Conservation (phyloP, 371 early-diverging fungal genomes). For the Chytridiales sp. region DNA sequence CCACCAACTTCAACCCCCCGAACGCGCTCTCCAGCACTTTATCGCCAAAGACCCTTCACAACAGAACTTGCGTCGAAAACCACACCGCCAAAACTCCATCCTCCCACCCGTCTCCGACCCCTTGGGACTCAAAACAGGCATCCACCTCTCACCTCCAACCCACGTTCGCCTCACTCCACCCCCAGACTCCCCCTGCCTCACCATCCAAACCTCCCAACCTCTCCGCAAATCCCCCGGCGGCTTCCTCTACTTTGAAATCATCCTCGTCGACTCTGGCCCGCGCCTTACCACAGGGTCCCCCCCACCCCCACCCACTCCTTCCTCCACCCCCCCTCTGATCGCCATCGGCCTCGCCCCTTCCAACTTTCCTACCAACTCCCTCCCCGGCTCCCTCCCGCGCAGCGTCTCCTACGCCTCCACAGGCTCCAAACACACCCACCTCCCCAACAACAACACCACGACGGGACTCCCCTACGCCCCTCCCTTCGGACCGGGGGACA, state of each 20-base stretch:
- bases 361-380: neutral
- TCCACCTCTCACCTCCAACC: neutral
- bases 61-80: no score
- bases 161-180: slow-evolving; percentile 3
- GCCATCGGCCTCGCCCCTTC: neutral
- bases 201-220: neutral
- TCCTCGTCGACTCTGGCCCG: neutral
- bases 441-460: neutral
- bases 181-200: neutral
- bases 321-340: neutral
- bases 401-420: neutral
- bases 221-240: no score
- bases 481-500: slow-evolving; percentile 1
- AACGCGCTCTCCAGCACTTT: no score
- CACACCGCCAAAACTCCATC: no score
- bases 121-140: slow-evolving; percentile 11
- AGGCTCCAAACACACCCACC: slow-evolving; percentile 7
- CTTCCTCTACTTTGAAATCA: slow-evolving; percentile 6
- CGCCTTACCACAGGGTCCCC: neutral
- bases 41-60: no score
- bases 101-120: no score
- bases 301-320: neutral
- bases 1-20: no score
- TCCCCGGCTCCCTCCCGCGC: slow-evolving; percentile 1
- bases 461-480: slow-evolving; percentile 7